Evolutionary conservation across 441 rosid species (phyloP).

Genomic region (Euphorbia celastroides): DNA sequence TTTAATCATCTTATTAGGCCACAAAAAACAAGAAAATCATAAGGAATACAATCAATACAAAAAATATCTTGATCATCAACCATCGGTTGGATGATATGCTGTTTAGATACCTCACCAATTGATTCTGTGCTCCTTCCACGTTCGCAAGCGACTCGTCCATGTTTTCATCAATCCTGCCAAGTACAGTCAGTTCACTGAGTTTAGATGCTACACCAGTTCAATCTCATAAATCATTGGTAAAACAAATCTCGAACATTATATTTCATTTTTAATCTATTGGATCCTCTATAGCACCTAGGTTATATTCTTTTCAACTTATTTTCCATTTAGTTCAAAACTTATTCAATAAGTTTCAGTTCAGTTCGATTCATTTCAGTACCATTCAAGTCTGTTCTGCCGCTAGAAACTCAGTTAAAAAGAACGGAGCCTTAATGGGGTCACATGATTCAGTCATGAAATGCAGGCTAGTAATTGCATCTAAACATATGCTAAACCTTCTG

Average conservation of each 20-base stretch:
- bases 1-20: slow-evolving; percentile 27
- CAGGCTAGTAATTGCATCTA: not conserved
- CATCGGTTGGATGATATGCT: slow-evolving; percentile 92
- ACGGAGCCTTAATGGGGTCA: not conserved
- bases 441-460: not conserved
- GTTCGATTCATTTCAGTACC: too few relatives aligned
- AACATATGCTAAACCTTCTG: not conserved
- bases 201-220: not conserved
- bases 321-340: too few relatives aligned
- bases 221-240: too few relatives aligned
- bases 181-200: slow-evolving; percentile 4
- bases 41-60: slow-evolving; percentile 80
- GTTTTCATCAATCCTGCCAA: slow-evolving; percentile 84
- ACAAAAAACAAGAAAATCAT: slow-evolving; percentile 91
- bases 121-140: slow-evolving; percentile 93
- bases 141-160: slow-evolving; percentile 81
- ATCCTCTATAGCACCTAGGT: too few relatives aligned
- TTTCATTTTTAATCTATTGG: too few relatives aligned
- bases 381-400: too few relatives aligned
- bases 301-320: too few relatives aligned
- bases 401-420: too few relatives aligned
- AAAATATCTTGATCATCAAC: slow-evolving; percentile 94
- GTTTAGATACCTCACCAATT: slow-evolving; percentile 74
- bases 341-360: too few relatives aligned
- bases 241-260: too few relatives aligned